These are phyloP conservation scores for Leishmania turanica DNA, from an alignment of 208 protist genomes.

Conservation along the genomic window DNA sequence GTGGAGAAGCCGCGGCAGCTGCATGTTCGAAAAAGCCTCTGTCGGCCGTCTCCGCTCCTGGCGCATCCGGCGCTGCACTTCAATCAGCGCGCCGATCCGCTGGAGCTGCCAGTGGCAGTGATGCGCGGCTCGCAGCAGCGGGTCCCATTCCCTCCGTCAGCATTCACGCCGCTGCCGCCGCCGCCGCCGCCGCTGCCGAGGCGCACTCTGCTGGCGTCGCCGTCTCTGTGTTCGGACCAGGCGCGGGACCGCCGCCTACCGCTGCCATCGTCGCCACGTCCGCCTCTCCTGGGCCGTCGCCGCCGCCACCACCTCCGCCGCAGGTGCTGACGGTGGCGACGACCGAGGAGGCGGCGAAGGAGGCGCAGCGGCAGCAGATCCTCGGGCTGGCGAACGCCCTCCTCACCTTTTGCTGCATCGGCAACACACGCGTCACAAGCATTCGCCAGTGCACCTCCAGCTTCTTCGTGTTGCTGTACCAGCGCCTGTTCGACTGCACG, in stretches of 20 bases:
- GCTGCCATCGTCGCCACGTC: background rate
- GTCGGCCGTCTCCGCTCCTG: background rate
- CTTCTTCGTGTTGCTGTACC: slow-evolving; percentile 87
- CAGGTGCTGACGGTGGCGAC: background rate
- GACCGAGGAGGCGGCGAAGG: slow-evolving; percentile 21
- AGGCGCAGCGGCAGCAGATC: slow-evolving; percentile 44
- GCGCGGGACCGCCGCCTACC: background rate
- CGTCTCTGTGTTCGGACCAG: background rate
- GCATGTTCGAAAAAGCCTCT: background rate
- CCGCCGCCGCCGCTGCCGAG: background rate
- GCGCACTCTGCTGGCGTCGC: background rate
- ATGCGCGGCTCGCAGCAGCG: background rate
- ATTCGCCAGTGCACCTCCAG: slow-evolving; percentile 87
- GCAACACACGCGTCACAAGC: slow-evolving; percentile 51
- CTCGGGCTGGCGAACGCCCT: slow-evolving; percentile 71
- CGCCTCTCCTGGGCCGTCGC: background rate
- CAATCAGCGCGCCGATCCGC: background rate
- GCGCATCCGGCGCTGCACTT: background rate
- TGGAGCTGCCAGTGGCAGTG: background rate
- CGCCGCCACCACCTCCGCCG: background rate
- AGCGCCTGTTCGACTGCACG: slow-evolving; percentile 76
- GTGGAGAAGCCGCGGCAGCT: background rate
- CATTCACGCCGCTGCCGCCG: slow-evolving; percentile 16
- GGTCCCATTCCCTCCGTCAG: slow-evolving; percentile 9
- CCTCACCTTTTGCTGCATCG: slow-evolving; percentile 58